Conservation (phyloP, 208 protist genomes). For the Wallacemonas collosoma region DNA sequence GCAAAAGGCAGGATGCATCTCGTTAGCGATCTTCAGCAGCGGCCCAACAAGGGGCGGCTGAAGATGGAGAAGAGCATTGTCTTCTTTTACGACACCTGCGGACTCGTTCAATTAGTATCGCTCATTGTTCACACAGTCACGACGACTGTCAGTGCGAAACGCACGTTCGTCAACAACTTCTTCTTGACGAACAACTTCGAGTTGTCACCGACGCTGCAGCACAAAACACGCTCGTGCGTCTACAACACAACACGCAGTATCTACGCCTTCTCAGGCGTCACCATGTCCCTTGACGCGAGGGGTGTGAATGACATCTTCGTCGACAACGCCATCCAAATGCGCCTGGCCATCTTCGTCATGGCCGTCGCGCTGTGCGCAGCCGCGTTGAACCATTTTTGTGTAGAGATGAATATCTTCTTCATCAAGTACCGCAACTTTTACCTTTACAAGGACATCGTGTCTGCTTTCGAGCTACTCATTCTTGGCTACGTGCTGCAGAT, state of each 20-base stretch:
- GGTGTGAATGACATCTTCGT: slow-evolving; percentile 72
- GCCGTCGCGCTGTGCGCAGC: slow-evolving; percentile 45
- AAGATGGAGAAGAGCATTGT: slow-evolving; percentile 64
- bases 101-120: slow-evolving; percentile 52
- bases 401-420: slow-evolving; percentile 66
- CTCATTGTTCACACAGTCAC: slow-evolving; percentile 60
- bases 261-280: slow-evolving; percentile 58
- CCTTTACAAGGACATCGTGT: slow-evolving; percentile 75
- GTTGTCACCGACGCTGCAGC: slow-evolving; percentile 37
- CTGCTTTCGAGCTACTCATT: slow-evolving; percentile 63
- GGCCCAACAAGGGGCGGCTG: slow-evolving; percentile 65
- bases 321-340: slow-evolving; percentile 69
- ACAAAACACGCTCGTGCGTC: slow-evolving; percentile 49
- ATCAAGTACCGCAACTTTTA: slow-evolving; percentile 70
- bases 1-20: slow-evolving; percentile 49
- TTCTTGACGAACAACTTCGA: slow-evolving; percentile 40
- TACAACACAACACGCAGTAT: slow-evolving; percentile 47
- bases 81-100: slow-evolving; percentile 55
- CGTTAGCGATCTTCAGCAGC: slow-evolving; percentile 75
- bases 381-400: slow-evolving; percentile 50
- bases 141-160: slow-evolving; percentile 33
- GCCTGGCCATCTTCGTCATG: slow-evolving; percentile 60
- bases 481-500: slow-evolving; percentile 56
- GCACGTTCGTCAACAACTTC: slow-evolving; percentile 58
- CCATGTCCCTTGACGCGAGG: slow-evolving; percentile 35